These are phyloP conservation scores for Agrostemma githago DNA, from an alignment of 148 eudicot species.

Conservation along the genomic window DNA sequence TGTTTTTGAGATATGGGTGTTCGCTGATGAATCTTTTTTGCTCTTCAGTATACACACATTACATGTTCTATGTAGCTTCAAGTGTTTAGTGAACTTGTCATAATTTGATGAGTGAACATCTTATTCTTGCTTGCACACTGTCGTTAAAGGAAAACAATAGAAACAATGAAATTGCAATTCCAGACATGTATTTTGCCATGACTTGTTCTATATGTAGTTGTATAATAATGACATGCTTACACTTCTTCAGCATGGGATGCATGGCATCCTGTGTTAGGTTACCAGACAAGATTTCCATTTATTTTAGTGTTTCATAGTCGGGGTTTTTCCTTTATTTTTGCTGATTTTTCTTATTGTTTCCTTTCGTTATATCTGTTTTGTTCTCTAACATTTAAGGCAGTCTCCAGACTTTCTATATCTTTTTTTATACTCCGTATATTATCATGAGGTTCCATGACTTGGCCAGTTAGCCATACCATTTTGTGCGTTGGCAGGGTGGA, in stretches of 20 bases:
- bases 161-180: background rate
- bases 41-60: background rate
- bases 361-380: background rate
- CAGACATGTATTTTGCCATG: background rate
- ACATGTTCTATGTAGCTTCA: background rate
- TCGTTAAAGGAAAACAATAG: background rate
- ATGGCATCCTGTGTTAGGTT: background rate
- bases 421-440: background rate
- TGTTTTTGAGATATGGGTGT: background rate
- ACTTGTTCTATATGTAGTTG: background rate
- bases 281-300: background rate
- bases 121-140: background rate
- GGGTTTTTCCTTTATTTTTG: background rate
- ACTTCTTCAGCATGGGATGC: background rate
- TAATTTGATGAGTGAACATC: background rate
- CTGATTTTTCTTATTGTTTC: background rate
- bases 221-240: background rate
- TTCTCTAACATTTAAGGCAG: background rate
- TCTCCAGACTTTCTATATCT: background rate
- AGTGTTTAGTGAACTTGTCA: background rate
- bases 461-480: background rate
- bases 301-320: background rate
- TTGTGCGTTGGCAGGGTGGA: background rate
- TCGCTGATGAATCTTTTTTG: background rate
- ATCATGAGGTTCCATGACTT: background rate